phyloP scores from a whole-genome alignment of 345 rosid genomes.

The Heritiera fomes region DNA sequence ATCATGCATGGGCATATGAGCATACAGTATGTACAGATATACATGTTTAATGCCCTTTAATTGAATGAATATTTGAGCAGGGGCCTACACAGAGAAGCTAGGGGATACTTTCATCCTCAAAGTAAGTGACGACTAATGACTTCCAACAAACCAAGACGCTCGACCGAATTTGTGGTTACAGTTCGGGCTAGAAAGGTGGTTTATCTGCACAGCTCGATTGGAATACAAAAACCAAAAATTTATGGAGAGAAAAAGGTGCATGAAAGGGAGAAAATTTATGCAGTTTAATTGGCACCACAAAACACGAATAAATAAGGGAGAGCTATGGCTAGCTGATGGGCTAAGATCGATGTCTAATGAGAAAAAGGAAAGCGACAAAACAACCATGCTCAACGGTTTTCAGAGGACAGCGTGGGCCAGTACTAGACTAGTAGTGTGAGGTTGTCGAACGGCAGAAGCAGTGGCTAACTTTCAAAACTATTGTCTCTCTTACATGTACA shows the following conservation, averaged over 20 bases:
- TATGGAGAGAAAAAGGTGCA: not conserved
- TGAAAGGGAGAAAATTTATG: not conserved
- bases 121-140: not conserved
- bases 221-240: not conserved
- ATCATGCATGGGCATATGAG: too few relatives aligned
- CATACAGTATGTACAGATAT: too few relatives aligned
- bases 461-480: not conserved
- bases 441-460: constrained; percentile 14
- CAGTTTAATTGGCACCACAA: constrained; percentile 25
- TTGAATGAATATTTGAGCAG: not conserved
- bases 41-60: too few relatives aligned
- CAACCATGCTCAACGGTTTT: constrained; percentile 47
- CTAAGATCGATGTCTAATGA: constrained; percentile 28
- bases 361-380: constrained; percentile 43
- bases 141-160: not conserved
- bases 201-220: not conserved
- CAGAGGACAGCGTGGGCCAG: constrained; percentile 21
- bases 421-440: constrained; percentile 29
- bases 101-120: not conserved
- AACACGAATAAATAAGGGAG: constrained; percentile 31
- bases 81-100: not conserved
- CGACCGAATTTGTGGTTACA: constrained; percentile 17
- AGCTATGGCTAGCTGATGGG: not conserved
- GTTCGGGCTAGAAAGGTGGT: not conserved
- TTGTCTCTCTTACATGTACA: not conserved